phyloP scores from a whole-genome alignment of 352 stramenopile species.

The Phytopythium kandeliae region DNA sequence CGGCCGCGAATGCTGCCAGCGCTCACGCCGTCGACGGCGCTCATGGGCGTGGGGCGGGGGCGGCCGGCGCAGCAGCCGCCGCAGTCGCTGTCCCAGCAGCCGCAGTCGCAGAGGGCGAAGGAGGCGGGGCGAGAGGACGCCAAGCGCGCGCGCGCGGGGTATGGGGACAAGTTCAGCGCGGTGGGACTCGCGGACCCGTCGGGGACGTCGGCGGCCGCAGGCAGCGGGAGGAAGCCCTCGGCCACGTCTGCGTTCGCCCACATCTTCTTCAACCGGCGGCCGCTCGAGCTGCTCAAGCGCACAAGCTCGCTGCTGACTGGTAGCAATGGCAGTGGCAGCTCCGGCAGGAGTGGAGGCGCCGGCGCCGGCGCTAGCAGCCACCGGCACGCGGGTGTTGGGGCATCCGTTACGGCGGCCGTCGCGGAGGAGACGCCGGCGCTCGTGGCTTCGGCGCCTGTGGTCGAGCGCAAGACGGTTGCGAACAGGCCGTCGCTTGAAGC shows the following conservation, averaged over 20 bases:
- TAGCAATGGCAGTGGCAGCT: conserved; percentile 1
- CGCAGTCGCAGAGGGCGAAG: neutral
- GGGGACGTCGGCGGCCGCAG: neutral
- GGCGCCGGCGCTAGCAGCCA: conserved; percentile 1
- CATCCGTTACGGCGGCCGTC: neutral
- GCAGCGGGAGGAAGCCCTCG: conserved; percentile 17
- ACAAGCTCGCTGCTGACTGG: conserved; percentile 32
- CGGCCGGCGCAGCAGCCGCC: neutral
- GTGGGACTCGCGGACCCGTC: conserved; percentile 5
- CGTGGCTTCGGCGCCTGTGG: neutral
- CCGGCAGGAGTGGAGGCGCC: neutral
- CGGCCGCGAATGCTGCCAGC: conserved; percentile 3
- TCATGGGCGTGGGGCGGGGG: neutral
- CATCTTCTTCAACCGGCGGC: conserved; percentile 44
- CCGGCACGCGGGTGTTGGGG: no score
- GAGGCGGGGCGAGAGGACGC: neutral
- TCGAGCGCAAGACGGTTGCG: neutral
- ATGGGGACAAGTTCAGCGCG: conserved; percentile 1
- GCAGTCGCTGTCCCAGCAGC: neutral
- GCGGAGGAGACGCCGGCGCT: no score
- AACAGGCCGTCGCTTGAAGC: no score
- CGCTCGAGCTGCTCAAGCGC: conserved; percentile 31
- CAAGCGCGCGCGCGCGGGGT: conserved; percentile 1
- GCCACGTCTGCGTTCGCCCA: conserved; percentile 18
- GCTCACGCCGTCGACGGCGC: neutral